These are phyloP conservation scores for Pascua sp. DNA, from an alignment of 1,284 basidiomycete genomes.

Conservation along the genomic window DNA sequence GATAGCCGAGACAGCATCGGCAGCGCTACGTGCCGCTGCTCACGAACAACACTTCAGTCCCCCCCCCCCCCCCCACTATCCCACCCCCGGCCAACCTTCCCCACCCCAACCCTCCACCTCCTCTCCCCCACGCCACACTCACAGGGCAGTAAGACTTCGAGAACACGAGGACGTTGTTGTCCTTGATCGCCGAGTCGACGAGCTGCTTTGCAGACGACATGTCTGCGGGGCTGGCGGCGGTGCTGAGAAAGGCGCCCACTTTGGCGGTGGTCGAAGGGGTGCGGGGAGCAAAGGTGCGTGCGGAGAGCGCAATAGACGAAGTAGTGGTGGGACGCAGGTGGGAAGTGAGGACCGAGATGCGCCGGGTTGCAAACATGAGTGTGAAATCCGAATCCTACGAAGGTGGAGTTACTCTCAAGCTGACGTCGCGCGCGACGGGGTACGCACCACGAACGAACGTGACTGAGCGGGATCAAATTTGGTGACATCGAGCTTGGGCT, in stretches of 20 bases:
- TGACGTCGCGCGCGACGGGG: no score
- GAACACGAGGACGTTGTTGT: slow-evolving; percentile 47
- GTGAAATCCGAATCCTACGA: no score
- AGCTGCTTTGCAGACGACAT: slow-evolving; percentile 38
- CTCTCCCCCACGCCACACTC: slow-evolving; percentile 16
- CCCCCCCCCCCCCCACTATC: neutral
- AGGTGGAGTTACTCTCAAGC: no score
- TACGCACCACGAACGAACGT: no score
- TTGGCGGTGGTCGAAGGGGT: slow-evolving; percentile 26
- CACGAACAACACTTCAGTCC: no score
- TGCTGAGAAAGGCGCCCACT: slow-evolving; percentile 45
- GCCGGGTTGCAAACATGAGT: slow-evolving; percentile 29
- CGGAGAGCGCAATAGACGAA: neutral
- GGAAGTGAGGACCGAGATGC: slow-evolving; percentile 22
- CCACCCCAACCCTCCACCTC: neutral
- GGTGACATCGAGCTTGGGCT: no score
- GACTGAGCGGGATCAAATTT: no score
- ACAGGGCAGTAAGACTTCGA: slow-evolving; percentile 49
- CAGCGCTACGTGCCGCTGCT: no score
- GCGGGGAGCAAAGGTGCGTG: neutral
- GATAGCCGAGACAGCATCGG: no score
- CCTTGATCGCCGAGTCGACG: slow-evolving; percentile 44
- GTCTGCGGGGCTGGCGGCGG: slow-evolving; percentile 25
- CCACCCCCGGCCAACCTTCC: neutral
- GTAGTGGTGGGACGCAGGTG: slow-evolving; percentile 12